Conservation (phyloP, 257 asterid genomes). For the Nyctanthes arbortristis region DNA sequence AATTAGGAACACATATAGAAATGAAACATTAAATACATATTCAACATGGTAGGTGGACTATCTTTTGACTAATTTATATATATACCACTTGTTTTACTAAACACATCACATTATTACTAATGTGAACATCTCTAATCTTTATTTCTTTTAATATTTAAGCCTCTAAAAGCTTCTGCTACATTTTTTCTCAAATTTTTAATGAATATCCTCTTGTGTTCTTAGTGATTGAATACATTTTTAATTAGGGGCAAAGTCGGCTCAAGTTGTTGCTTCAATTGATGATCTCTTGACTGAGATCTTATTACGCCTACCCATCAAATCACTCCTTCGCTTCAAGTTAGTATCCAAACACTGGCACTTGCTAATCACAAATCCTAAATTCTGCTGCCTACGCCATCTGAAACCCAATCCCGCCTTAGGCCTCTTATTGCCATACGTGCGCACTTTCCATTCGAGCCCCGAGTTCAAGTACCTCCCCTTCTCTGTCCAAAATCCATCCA, state of each 20-base stretch:
- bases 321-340: constrained; percentile 33
- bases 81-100: too few relatives aligned
- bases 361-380: constrained; percentile 33
- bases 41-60: too few relatives aligned
- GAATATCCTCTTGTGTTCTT: too few relatives aligned
- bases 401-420: constrained; percentile 29
- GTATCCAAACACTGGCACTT: constrained; percentile 44
- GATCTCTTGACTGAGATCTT: constrained; percentile 33
- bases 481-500: not conserved
- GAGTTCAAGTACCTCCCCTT: constrained; percentile 24
- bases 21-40: too few relatives aligned
- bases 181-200: too few relatives aligned
- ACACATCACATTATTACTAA: too few relatives aligned
- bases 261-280: constrained; percentile 28
- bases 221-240: too few relatives aligned
- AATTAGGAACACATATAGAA: too few relatives aligned
- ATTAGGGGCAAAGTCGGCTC: constrained; percentile 33
- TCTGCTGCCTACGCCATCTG: constrained; percentile 22
- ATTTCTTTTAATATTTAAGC: too few relatives aligned
- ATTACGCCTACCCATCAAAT: constrained; percentile 28
- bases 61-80: too few relatives aligned
- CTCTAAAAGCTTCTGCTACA: too few relatives aligned
- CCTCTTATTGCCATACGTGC: constrained; percentile 29
- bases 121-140: too few relatives aligned
- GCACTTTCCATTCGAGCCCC: not conserved